Base-by-base conservation (phyloP, 1,284 basidiomycete genomes). In the Bjerkandera adusta region DNA sequence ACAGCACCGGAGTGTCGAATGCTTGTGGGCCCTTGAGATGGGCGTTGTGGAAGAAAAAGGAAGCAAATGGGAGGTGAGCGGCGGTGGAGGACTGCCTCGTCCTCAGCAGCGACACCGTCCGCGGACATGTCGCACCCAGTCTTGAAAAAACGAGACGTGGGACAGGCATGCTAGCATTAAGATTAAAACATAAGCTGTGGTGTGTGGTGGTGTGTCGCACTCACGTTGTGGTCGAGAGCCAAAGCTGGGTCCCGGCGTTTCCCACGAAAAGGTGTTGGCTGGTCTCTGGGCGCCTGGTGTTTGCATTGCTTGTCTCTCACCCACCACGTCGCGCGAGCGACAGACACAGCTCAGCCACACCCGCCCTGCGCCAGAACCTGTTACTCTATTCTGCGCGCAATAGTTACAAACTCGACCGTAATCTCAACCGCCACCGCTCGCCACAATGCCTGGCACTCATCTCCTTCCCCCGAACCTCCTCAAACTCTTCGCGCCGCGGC, bases 391-490 rank as follows among this genome's bases (percentile, higher is more conserved):
- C n/a, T n/a, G n/a, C n/a, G n/a, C n/a, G n/a, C n/a, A n/a, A n/a
- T n/a, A n/a, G n/a, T n/a, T n/a, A n/a, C n/a, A n/a, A n/a, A n/a
- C n/a, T n/a, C n/a, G n/a, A n/a, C n/a, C n/a, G n/a, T n/a, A n/a
- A n/a, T n/a, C n/a, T n/a, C n/a, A 5, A 15, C 10, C 8, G 26
- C 30, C 5, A 10, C 18, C 11, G 21, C 25, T 24, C 16, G n/a
- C 43, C 59, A 58, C 54, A 34, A 89, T 89, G 85, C 86, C 85
- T 24, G 85, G 86, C 38, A 93, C 92, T 6, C 87, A 93, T 68
- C 76, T 95, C 32, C 79, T 97, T 35, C 94, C 94, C 5, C 92
- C 92, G 7, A 96, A 97, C 67, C 81, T 97, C 42, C 81, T 97
- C 65, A 92, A 93, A 67, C 85, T 97, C 55, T 97, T 97, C 64